Evolutionary conservation across 1,284 basidiomycete species (phyloP), one percentile per base, ranked within the genome.

Genomic region (Fomitopsis palustris): DNA sequence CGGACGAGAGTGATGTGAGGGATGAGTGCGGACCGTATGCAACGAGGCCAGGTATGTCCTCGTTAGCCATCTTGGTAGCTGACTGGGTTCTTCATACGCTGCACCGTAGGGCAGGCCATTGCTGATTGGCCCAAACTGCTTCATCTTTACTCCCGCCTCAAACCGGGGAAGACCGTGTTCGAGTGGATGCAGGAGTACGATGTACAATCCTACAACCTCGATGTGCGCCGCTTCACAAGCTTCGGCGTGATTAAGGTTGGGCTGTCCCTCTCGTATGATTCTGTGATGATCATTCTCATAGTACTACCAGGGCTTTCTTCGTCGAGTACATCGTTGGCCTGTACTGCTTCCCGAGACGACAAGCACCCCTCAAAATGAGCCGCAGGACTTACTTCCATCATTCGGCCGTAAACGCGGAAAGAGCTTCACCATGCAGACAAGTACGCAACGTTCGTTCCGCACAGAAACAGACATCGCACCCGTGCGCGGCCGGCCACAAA

Each of bases 171-270:
- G 61, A 95, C 93, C 0, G 81, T 99, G 2, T 83, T 86, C 49
- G 87, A 94, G 54, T 99, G 97, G 96, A 92, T 95, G 78, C 87
- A 94, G 64, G 80, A 81, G 43, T 81, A 94, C 67, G 79, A 88
- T 29, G 84, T 95, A 3, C 79, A 87, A 53, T 76, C 80, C 7
- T 75, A 90, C 19, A 92, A 91, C 1, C 90, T 99, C 58, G 97
- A 99, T 71, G 85, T 94, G 8, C 84, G 96, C 5, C 85, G 97
- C 16, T 97, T 99, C 72, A 89, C 95, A n/a, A 95, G 92, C 63
- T 99, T 99, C 69, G 97, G 96, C 14, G 91, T 98, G n/a, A 97
- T 99, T 76, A 99, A 99, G 77, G 90, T 85, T 68, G 21, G 58
- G 56, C 6, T 21, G 25, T 23, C 38, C 14, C 9, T 43, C 21